phyloP scores from a whole-genome alignment of 805 yeast species.

The Brettanomyces bruxellensis region DNA sequence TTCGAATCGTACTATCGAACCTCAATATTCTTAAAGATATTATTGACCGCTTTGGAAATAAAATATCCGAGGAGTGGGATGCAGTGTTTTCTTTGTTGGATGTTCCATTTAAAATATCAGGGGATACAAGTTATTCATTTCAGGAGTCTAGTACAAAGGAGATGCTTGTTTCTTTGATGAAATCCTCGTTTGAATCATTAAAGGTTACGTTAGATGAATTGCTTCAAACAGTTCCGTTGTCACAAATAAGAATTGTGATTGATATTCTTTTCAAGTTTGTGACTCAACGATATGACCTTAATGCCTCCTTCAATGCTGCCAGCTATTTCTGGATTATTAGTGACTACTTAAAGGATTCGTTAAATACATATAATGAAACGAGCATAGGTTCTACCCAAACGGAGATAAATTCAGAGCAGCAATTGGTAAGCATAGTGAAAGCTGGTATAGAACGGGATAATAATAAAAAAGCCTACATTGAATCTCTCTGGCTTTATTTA shows the following conservation, averaged over 20 bases:
- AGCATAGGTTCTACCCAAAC: not conserved
- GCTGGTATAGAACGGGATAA: not conserved
- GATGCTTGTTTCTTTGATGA: constrained; percentile 43
- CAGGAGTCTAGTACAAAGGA: constrained; percentile 31
- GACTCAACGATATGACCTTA: constrained; percentile 62
- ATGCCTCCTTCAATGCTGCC: constrained; percentile 83
- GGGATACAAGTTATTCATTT: constrained; percentile 12
- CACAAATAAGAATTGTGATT: constrained; percentile 55
- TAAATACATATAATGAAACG: constrained; percentile 1
- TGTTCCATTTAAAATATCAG: constrained; percentile 43
- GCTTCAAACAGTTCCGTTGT: constrained; percentile 57
- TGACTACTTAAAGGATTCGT: constrained; percentile 48
- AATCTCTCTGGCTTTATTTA: constrained; percentile 55
- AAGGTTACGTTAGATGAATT: constrained; percentile 84
- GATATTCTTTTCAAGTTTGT: constrained; percentile 69
- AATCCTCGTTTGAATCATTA: constrained; percentile 71
- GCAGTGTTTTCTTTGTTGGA: constrained; percentile 53
- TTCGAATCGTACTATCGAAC: constrained; percentile 55
- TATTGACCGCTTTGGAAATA: constrained; percentile 70
- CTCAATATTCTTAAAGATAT: constrained; percentile 60
- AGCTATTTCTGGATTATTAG: constrained; percentile 90
- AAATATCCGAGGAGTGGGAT: constrained; percentile 56
- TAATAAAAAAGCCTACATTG: constrained; percentile 16
- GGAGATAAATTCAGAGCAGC: constrained; percentile 15
- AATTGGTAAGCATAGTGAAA: constrained; percentile 9